Percentiles rank a stretch among this genome's conserved stretches.
These are phyloP conservation scores for Alopecurus myosuroides DNA, from an alignment of 176 grass and related monocot species.

Conservation along the genomic window DNA sequence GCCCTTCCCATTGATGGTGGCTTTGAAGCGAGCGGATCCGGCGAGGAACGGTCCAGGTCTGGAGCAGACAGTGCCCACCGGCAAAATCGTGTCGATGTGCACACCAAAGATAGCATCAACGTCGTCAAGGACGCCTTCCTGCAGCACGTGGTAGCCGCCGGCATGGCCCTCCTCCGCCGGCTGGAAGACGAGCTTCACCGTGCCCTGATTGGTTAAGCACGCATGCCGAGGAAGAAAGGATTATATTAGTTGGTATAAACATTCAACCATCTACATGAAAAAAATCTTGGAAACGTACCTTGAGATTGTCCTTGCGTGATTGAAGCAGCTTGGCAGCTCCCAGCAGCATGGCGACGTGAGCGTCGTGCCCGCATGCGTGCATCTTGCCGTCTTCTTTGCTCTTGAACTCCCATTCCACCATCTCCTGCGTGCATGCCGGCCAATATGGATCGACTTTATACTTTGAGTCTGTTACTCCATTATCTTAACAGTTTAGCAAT, in stretches of 20 bases:
- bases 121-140: not conserved
- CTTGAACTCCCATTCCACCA: not conserved
- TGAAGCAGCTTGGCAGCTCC: not conserved
- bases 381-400: not conserved
- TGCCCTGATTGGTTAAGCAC: not conserved
- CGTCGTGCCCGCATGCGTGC: not conserved
- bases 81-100: not conserved
- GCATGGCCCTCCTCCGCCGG: not conserved
- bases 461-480: too few relatives aligned
- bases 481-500: too few relatives aligned
- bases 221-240: not conserved
- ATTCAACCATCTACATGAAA: too few relatives aligned
- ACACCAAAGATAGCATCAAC: not conserved
- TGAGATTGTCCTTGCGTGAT: not conserved
- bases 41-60: not conserved
- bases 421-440: not conserved
- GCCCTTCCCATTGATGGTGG: not conserved
- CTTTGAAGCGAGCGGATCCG: not conserved
- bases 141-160: not conserved
- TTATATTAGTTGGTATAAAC: too few relatives aligned
- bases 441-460: not conserved
- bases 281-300: not conserved
- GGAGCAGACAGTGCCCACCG: not conserved
- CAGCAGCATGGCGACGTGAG: not conserved
- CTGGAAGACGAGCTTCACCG: not conserved